Evolutionary conservation across 2,329 filamentous ascomycete genomes (phyloP).

Genomic region (Stachybotrys chartarum): DNA sequence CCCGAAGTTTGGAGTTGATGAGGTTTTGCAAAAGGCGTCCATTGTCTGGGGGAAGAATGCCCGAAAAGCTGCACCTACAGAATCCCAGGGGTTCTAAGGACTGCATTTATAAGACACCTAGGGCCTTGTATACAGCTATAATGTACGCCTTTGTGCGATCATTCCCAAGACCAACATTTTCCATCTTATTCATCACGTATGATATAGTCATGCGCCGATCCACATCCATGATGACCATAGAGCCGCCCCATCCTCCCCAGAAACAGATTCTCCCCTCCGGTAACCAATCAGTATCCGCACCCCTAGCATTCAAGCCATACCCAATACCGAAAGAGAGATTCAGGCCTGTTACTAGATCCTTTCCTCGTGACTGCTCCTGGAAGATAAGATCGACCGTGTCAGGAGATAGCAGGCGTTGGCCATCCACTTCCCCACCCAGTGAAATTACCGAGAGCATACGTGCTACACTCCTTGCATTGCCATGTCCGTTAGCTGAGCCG

Average conservation of each 20-base stretch:
- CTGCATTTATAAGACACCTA: too few relatives aligned
- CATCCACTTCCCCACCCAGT: constrained; percentile 10
- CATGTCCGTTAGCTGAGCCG: constrained; percentile 35
- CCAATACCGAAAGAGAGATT: constrained; percentile 34
- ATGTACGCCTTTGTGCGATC: too few relatives aligned
- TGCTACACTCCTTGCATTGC: constrained; percentile 34
- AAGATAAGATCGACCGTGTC: constrained; percentile 36
- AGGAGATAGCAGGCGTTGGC: constrained; percentile 26
- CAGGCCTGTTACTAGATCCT: constrained; percentile 28
- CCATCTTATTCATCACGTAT: constrained; percentile 40
- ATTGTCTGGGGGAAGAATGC: too few relatives aligned
- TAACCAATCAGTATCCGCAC: constrained; percentile 16
- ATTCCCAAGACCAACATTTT: too few relatives aligned
- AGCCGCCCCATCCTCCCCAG: constrained; percentile 40
- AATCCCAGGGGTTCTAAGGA: too few relatives aligned
- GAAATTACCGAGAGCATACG: constrained; percentile 27
- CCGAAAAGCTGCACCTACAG: too few relatives aligned
- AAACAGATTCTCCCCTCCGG: constrained; percentile 25
- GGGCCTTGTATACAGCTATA: too few relatives aligned
- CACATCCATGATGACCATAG: constrained; percentile 33
- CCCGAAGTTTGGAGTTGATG: too few relatives aligned
- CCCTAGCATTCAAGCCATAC: constrained; percentile 24
- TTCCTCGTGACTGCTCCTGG: constrained; percentile 31
- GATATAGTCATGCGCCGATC: constrained; percentile 32
- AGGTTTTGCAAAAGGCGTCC: too few relatives aligned